These are phyloP conservation scores for Apostasia ramifera DNA, from an alignment of 106 monocot species.

Conservation along the genomic window DNA sequence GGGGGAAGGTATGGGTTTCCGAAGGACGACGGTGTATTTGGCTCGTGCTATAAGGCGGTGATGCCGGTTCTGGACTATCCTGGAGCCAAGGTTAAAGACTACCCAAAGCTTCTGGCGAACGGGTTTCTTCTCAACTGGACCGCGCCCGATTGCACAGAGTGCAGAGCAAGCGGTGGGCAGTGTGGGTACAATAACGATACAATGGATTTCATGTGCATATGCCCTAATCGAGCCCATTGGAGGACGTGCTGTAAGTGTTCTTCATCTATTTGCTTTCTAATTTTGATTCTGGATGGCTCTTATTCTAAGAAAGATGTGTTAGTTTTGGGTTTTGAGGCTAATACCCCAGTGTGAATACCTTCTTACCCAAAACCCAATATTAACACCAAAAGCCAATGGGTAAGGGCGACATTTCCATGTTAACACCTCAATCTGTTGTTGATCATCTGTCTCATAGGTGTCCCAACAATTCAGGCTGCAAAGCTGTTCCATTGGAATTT, in stretches of 20 bases:
- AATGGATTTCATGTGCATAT: conserved; percentile 20
- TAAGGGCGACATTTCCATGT: too few relatives aligned
- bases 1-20: neutral
- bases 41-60: neutral
- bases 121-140: conserved; percentile 21
- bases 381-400: too few relatives aligned
- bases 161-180: conserved; percentile 18
- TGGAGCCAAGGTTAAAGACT: conserved; percentile 7
- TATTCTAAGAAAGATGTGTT: too few relatives aligned
- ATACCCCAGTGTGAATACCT: too few relatives aligned
- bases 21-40: neutral
- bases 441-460: too few relatives aligned
- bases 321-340: too few relatives aligned
- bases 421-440: too few relatives aligned
- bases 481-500: too few relatives aligned
- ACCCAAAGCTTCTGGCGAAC: conserved; percentile 1
- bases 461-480: too few relatives aligned
- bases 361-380: too few relatives aligned
- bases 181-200: conserved; percentile 14
- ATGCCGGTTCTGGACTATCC: conserved; percentile 10
- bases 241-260: conserved; percentile 18
- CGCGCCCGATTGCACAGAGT: conserved; percentile 17
- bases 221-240: conserved; percentile 15
- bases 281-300: neutral
- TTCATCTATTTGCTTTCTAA: neutral